A percentile compares a stretch with the other conserved stretches of the same genome.
Conservation (phyloP, 306 rosid genomes). For the Vigna unguiculata region DNA sequence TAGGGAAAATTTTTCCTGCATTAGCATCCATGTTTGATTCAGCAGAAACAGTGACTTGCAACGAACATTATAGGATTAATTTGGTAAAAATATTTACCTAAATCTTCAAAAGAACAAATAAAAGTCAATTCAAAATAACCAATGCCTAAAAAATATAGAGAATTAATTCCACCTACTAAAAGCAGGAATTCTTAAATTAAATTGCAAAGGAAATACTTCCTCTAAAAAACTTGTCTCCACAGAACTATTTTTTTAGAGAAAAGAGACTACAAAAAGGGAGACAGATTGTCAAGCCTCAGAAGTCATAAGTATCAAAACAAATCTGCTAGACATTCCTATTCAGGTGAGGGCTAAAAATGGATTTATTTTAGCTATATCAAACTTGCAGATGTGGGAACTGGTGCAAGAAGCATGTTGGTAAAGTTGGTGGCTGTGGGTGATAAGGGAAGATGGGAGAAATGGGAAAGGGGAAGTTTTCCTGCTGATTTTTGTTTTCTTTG, state of each 20-base stretch:
- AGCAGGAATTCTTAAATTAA: conserved; percentile 16
- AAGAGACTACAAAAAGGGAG: background rate
- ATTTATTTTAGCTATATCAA: background rate
- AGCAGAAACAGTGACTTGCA: conserved; percentile 36
- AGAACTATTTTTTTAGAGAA: conserved; percentile 6
- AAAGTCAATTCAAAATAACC: conserved; percentile 22
- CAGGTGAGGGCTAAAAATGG: background rate
- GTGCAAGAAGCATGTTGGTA: background rate
- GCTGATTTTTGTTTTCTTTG: too few relatives aligned
- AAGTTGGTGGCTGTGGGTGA: background rate
- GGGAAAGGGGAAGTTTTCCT: background rate
- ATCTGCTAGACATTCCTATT: background rate
- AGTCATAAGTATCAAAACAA: background rate
- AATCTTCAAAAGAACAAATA: conserved; percentile 3
- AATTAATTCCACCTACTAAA: conserved; percentile 8
- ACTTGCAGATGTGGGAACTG: background rate
- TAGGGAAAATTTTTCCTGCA: conserved; percentile 87
- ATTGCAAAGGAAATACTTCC: conserved; percentile 7
- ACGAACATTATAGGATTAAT: conserved; percentile 34
- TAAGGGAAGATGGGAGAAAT: background rate
- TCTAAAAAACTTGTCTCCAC: background rate
- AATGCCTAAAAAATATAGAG: conserved; percentile 15
- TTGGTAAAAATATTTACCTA: conserved; percentile 24
- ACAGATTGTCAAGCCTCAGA: conserved; percentile 3
- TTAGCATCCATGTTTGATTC: conserved; percentile 37